These are phyloP conservation scores for Rhodotorula kratochvilovae DNA, from an alignment of 768 basidiomycete genomes.

Conservation along the genomic window DNA sequence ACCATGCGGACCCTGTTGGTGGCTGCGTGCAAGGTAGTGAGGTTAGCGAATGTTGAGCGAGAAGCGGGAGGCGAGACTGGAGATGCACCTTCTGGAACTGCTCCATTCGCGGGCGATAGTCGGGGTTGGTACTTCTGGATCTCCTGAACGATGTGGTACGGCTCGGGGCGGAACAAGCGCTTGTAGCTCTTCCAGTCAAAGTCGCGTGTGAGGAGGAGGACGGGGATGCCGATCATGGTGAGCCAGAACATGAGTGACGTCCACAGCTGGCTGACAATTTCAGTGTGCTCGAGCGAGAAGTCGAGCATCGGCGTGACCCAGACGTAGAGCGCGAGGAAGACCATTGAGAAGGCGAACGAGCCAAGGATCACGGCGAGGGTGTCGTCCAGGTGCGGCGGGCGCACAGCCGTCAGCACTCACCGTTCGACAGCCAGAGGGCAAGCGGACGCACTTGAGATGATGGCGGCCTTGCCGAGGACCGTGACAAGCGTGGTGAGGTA, in stretches of 20 bases:
- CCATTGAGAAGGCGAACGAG: constrained; percentile 94
- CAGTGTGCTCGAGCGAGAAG: constrained; percentile 81
- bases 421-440: background rate
- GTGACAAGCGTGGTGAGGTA: constrained; percentile 90
- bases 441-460: constrained; percentile 86
- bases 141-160: constrained; percentile 98
- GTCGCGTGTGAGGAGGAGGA: constrained; percentile 78
- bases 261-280: constrained; percentile 89
- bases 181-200: constrained; percentile 97
- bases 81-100: constrained; percentile 58
- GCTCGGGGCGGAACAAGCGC: constrained; percentile 77
- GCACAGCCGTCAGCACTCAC: background rate
- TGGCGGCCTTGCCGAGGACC: constrained; percentile 91
- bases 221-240: constrained; percentile 73
- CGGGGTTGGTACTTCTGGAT: constrained; percentile 96
- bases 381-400: constrained; percentile 83
- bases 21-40: constrained; percentile 50
- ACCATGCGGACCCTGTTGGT: constrained; percentile 99
- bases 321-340: constrained; percentile 85
- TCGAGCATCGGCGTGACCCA: constrained; percentile 76
- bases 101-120: constrained; percentile 89
- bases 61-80: background rate
- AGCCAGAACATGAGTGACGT: constrained; percentile 84
- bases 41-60: background rate
- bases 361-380: constrained; percentile 94